phyloP scores from a whole-genome alignment of 495 filamentous ascomycete genomes.

The Amphirosellinia nigrospora region DNA sequence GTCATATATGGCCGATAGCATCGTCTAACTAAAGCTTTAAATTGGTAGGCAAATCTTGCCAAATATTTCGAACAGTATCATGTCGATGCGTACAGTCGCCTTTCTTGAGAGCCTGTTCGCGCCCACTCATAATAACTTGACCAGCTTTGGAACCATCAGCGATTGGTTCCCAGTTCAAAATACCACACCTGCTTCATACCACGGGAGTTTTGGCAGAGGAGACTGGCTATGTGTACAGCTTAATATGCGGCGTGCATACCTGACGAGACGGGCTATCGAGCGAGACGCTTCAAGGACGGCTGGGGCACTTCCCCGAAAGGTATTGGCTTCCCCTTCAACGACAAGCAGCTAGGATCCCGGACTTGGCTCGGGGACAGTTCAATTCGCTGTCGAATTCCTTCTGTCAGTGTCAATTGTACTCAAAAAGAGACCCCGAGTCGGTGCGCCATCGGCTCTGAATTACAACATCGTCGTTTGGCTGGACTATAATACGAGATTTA shows the following conservation, averaged over 20 bases:
- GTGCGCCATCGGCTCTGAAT: not conserved
- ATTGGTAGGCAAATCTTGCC: constrained; percentile 1
- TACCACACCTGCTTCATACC: not conserved
- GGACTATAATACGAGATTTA: not conserved
- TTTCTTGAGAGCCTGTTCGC: not conserved
- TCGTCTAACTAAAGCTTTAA: not conserved
- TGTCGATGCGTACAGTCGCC: constrained; percentile 4
- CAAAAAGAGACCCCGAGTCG: not conserved
- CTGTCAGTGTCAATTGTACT: constrained; percentile 1
- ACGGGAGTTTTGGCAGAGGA: not conserved
- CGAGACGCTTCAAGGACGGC: not conserved
- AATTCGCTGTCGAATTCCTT: constrained; percentile 1
- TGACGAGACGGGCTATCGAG: not conserved
- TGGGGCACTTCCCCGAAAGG: constrained; percentile 1
- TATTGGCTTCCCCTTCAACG: not conserved
- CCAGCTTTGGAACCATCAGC: not conserved
- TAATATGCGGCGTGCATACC: constrained; percentile 1
- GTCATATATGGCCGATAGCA: not conserved
- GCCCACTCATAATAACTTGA: not conserved
- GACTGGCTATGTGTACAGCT: not conserved
- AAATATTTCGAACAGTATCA: not conserved
- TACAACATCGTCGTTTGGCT: not conserved
- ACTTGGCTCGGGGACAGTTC: not conserved
- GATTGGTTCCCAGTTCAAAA: constrained; percentile 1
- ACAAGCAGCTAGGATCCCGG: constrained; percentile 1